Conservation (phyloP, 345 rosid genomes). For the Gossypium sturtianum region DNA sequence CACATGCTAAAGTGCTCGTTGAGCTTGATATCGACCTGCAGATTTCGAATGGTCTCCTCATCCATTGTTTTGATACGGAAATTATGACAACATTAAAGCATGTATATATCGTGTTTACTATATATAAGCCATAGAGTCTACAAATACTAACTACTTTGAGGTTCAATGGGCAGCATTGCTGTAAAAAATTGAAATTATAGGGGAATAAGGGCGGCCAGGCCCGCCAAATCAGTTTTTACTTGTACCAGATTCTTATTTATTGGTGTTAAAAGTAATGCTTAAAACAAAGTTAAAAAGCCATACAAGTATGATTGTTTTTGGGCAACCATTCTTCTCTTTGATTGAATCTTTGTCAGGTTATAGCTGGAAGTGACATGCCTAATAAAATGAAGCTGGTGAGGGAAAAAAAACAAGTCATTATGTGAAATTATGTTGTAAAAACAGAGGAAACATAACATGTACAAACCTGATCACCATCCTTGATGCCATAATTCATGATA, state of each 20-base stretch:
- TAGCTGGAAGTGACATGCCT: conserved; percentile 50
- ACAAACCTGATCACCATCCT: conserved; percentile 79
- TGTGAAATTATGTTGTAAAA: background rate
- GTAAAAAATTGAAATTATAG: too few relatives aligned
- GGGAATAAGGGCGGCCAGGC: background rate
- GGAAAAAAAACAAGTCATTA: background rate
- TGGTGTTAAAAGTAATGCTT: background rate
- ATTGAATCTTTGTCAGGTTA: conserved; percentile 31
- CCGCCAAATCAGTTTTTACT: background rate
- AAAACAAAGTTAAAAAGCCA: conserved; percentile 17
- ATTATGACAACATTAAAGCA: background rate
- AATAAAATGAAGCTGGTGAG: conserved; percentile 63
- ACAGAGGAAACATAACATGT: background rate
- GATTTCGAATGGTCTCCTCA: conserved; percentile 4
- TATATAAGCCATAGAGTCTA: too few relatives aligned
- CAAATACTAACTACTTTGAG: too few relatives aligned
- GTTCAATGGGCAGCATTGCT: too few relatives aligned
- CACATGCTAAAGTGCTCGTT: conserved; percentile 4
- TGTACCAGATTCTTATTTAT: background rate
- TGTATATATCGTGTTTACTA: too few relatives aligned
- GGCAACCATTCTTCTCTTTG: conserved; percentile 21
- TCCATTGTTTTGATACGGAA: background rate
- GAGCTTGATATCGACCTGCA: conserved; percentile 29
- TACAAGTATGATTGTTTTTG: conserved; percentile 37
- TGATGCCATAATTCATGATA: conserved; percentile 57